These are phyloP conservation scores for Capsicum rhomboideum DNA, from an alignment of 257 asterid species.

Conservation along the genomic window DNA sequence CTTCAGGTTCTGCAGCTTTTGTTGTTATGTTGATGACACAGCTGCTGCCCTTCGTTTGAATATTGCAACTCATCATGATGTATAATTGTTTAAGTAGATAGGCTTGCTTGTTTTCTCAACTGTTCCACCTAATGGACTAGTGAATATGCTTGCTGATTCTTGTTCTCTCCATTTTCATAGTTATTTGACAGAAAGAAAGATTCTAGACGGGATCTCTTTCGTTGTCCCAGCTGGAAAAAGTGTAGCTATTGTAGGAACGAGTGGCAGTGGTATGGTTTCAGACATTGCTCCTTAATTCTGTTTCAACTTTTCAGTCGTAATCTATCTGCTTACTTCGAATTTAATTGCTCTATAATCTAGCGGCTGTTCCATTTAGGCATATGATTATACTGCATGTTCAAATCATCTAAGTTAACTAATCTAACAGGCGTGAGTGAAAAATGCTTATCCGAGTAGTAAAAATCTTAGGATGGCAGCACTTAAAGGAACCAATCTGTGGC, in stretches of 20 bases:
- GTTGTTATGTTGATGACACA: background rate
- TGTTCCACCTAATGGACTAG: background rate
- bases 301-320: background rate
- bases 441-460: background rate
- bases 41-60: background rate
- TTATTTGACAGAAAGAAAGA: constrained; percentile 80
- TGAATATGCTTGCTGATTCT: constrained; percentile 4
- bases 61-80: background rate
- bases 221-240: constrained; percentile 94
- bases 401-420: background rate
- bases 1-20: background rate
- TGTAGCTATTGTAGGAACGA: constrained; percentile 98
- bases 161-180: constrained; percentile 26
- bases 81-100: background rate
- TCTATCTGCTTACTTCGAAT: background rate
- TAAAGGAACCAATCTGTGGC: background rate
- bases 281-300: constrained; percentile 3
- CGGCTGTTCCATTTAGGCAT: background rate
- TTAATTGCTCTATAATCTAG: background rate
- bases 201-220: constrained; percentile 86
- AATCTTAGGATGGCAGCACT: background rate
- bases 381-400: background rate
- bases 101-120: background rate
- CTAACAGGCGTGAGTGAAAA: background rate
- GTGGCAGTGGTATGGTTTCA: constrained; percentile 86